Percentiles rank a stretch among this genome's conserved stretches.
These are phyloP conservation scores for Neurospora sp. DNA, from an alignment of 495 filamentous ascomycete species.

Conservation along the genomic window DNA sequence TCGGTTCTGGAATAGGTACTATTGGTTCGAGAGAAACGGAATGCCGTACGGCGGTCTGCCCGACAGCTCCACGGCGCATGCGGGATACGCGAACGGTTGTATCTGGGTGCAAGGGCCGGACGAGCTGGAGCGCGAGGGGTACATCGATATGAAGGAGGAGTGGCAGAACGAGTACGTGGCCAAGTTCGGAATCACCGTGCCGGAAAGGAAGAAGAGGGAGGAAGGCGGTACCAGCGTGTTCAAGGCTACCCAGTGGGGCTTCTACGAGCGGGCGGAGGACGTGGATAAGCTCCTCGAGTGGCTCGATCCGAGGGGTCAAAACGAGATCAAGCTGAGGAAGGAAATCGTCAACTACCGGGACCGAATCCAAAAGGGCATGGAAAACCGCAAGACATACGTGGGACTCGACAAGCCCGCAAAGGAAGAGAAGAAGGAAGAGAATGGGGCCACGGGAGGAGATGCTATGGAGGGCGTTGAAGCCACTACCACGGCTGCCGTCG, in stretches of 20 bases:
- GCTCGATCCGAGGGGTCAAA: conserved; percentile 75
- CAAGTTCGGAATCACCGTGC: conserved; percentile 68
- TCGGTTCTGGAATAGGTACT: conserved; percentile 95
- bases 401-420: conserved; percentile 26
- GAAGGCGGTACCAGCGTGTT: conserved; percentile 74
- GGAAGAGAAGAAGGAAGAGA: conserved; percentile 43
- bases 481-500: not conserved
- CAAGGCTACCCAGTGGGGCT: conserved; percentile 79
- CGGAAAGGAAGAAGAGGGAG: conserved; percentile 76
- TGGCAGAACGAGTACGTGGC: conserved; percentile 51
- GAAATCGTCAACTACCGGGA: conserved; percentile 71
- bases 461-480: conserved; percentile 10
- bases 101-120: conserved; percentile 96
- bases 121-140: conserved; percentile 74
- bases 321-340: conserved; percentile 77
- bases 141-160: conserved; percentile 59
- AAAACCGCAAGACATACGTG: conserved; percentile 62
- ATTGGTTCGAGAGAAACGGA: conserved; percentile 97
- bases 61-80: conserved; percentile 73
- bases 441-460: conserved; percentile 10
- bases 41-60: conserved; percentile 93
- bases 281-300: conserved; percentile 74
- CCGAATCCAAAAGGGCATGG: conserved; percentile 72
- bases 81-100: conserved; percentile 85
- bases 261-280: conserved; percentile 67